Base-by-base conservation (phyloP, 768 basidiomycete species). In the Fistulinella prunicolor region DNA sequence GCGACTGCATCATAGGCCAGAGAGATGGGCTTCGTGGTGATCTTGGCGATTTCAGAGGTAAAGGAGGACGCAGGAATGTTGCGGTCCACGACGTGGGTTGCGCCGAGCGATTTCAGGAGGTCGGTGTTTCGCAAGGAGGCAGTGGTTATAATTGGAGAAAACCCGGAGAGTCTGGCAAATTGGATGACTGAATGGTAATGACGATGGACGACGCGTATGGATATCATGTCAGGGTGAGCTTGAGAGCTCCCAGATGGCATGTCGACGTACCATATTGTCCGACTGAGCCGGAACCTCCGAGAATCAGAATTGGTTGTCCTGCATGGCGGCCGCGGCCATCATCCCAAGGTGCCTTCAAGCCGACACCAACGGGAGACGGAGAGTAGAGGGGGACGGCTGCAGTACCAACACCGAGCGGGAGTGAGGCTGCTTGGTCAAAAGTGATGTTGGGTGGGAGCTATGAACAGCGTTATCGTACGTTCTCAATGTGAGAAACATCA, bases 111-210 rank as follows among this genome's bases (percentile, higher is more conserved):
- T 38, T 61, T 63, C 10, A 73, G 60, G 24, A 62, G 59, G 9
- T 51, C 61, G 0, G 59, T 45, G 48, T 74, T 70, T 38, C 64
- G 61, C 16, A 53, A 43, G 2, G 74, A 73, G 6, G 74, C 67
- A 0, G 74, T 75, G 13, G 71, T 64, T 35, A 73, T 65, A 34
- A 75, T 69, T 0, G 66, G 66, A 9, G 60, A 68, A 38, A 71
- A 69, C 3, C 64, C 68, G 5, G 69, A 70, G 22, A 70, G 53
- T 21, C 36, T 57, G 6, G 68, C 61, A 12, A 71, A 60, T 51
- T 72, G 71, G 35, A 72, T 66, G n/a, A 51, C 69, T 66, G 22
- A 61, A 57, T 28, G 19, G 9, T n/a, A 23, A n/a, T n/a, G n/a
- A n/a, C n/a, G n/a, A n/a, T n/a, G n/a, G n/a, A n/a, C n/a, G n/a